Evolutionary conservation across 768 basidiomycete genomes (phyloP), one percentile per base, ranked within the genome.

Genomic region (Imleria badia): DNA sequence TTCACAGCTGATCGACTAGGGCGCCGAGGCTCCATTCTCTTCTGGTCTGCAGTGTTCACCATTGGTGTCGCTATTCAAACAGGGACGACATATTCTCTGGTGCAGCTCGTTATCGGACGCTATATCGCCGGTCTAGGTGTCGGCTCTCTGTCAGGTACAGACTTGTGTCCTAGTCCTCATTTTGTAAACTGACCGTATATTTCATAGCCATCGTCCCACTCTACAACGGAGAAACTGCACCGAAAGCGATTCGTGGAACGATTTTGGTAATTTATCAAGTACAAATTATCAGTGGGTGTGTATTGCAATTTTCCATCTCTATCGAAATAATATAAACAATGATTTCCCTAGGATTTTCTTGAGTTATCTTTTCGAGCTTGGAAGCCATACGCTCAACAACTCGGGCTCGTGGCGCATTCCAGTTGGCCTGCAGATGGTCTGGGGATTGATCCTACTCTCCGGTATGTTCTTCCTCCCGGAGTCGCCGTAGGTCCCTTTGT

Each of bases 391-490:
- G 13, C 68, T 89, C 55, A 57, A 66, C 3, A 78, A 72, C 54
- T 81, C 85, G 9, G 86, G 84, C 0, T 87, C 86, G 1, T 92
- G 89, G 88, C 77, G 84, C 22, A 75, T 87, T 20, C 86, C 85
- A 7, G 80, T 91, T n/a, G 88, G 87, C 12, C 71, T 91, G 7
- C 89, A 91, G 63, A 73, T 91, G 61, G 62, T 82, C 15, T 86
- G 86, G 82, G 89, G 88, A 35, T 60, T 85, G 4, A 76, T 85
- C 43, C 71, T 90, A 23, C 76, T 88, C 22, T 82, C 81, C 19
- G 85, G 88, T 14, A 81, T 89, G 45, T 81, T 89, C 68, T 87
- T 87, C 77, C 91, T 2, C 88, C 89, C 89, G 2, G 89, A 91
- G 63, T 89, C 87, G 5, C 89, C 89, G 83, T 85, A 67, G 19